Conservation (phyloP, 768 basidiomycete species). For the Artomyces pyxidatus region DNA sequence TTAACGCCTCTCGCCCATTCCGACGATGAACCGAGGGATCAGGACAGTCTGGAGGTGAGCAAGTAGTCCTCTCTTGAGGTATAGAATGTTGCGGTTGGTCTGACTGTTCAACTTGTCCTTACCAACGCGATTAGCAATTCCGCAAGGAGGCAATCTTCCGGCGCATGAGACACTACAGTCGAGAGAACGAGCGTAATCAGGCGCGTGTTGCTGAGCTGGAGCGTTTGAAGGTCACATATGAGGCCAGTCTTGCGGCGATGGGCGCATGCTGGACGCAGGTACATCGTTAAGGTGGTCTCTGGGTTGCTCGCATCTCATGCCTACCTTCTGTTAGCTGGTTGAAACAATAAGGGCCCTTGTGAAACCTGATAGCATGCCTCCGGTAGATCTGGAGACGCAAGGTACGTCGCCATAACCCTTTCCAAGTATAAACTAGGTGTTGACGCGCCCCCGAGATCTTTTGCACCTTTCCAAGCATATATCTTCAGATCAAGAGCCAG, state of each 20-base stretch:
- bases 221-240: slow-evolving; percentile 53
- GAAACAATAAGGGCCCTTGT: slow-evolving; percentile 57
- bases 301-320: slow-evolving; percentile 1
- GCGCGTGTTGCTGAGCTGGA: slow-evolving; percentile 57
- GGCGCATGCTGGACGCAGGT: slow-evolving; percentile 80
- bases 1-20: slow-evolving; percentile 1
- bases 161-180: slow-evolving; percentile 75
- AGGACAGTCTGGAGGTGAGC: slow-evolving; percentile 58
- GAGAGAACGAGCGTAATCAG: slow-evolving; percentile 61
- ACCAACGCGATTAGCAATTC: slow-evolving; percentile 46
- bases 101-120: neutral
- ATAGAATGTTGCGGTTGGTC: neutral
- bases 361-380: slow-evolving; percentile 40
- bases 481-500: slow-evolving; percentile 15
- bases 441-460: no score
- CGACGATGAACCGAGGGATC: slow-evolving; percentile 19
- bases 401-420: no score
- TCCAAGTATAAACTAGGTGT: no score
- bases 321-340: slow-evolving; percentile 41
- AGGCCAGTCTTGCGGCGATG: slow-evolving; percentile 65
- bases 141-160: slow-evolving; percentile 83
- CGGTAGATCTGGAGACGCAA: slow-evolving; percentile 24
- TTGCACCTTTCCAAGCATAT: slow-evolving; percentile 18
- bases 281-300: slow-evolving; percentile 10
- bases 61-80: neutral